Percentiles rank a stretch among this genome's conserved stretches.
phyloP scores from a whole-genome alignment of 306 rosid species.

The Erythrophleum fordii region DNA sequence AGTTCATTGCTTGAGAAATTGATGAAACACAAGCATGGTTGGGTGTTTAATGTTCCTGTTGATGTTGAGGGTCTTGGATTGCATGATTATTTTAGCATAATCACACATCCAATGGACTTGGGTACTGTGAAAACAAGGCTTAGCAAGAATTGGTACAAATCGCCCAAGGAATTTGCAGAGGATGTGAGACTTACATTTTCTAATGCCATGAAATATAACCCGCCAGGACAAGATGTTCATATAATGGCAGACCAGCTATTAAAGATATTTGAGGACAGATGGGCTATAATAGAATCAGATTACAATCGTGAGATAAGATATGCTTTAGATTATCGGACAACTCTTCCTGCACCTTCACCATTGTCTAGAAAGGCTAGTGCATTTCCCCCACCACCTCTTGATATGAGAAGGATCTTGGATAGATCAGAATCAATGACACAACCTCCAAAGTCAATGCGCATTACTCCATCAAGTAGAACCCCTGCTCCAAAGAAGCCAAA shows the following conservation, averaged over 20 bases:
- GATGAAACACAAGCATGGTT: constrained; percentile 91
- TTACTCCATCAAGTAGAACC: constrained; percentile 75
- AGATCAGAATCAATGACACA: constrained; percentile 72
- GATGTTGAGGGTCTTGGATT: constrained; percentile 81
- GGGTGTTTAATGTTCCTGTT: constrained; percentile 92
- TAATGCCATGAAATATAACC: constrained; percentile 95
- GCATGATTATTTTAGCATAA: constrained; percentile 83
- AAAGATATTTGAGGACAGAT: constrained; percentile 80
- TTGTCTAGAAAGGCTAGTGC: constrained; percentile 64
- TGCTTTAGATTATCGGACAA: constrained; percentile 58
- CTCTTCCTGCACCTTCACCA: constrained; percentile 66
- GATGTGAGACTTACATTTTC: constrained; percentile 92
- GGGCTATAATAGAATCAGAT: constrained; percentile 91
- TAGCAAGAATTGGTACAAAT: constrained; percentile 92
- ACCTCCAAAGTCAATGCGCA: constrained; percentile 54
- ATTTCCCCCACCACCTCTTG: constrained; percentile 71
- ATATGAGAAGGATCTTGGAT: constrained; percentile 77
- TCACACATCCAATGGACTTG: constrained; percentile 90
- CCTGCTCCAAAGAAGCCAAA: constrained; percentile 96
- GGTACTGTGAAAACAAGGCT: constrained; percentile 83
- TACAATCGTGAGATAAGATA: constrained; percentile 81
- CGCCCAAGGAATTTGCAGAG: constrained; percentile 95
- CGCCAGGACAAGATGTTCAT: constrained; percentile 94
- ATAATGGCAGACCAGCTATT: constrained; percentile 85
- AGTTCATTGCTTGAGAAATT: constrained; percentile 88